A percentile compares a stretch with the other conserved stretches of the same genome.
These are phyloP conservation scores for Aspergillus steynii DNA, from an alignment of 495 filamentous ascomycete species.

Conservation along the genomic window DNA sequence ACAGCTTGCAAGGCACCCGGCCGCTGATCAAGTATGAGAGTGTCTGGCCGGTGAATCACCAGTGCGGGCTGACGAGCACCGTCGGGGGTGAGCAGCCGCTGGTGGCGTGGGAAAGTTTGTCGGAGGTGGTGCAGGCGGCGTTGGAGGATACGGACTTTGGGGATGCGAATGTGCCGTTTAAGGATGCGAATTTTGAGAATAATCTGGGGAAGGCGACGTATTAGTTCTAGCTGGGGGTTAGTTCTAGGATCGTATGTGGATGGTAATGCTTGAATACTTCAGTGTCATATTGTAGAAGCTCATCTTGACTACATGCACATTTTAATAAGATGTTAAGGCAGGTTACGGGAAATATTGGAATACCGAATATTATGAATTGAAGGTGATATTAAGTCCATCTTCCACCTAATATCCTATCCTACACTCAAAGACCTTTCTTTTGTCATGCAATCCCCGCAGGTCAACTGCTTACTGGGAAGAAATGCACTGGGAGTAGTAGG, in stretches of 20 bases:
- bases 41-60: slow-evolving; percentile 52
- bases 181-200: slow-evolving; percentile 38
- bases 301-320: no score
- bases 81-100: slow-evolving; percentile 54
- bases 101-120: slow-evolving; percentile 56
- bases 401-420: background rate
- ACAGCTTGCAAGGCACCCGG: slow-evolving; percentile 35
- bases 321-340: no score
- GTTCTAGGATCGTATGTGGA: background rate
- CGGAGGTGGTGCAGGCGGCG: slow-evolving; percentile 35
- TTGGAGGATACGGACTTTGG: slow-evolving; percentile 46
- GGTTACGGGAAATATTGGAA: no score
- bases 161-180: slow-evolving; percentile 46
- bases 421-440: background rate
- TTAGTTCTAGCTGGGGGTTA: slow-evolving; percentile 14
- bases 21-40: slow-evolving; percentile 51
- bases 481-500: slow-evolving; percentile 50
- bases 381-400: background rate
- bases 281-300: no score
- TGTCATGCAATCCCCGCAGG: background rate
- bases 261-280: no score
- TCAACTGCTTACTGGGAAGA: slow-evolving; percentile 2
- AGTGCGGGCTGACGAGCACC: slow-evolving; percentile 40
- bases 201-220: slow-evolving; percentile 41
- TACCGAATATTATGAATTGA: background rate